These are phyloP conservation scores for Pseudogymnoascus sp. DNA, from an alignment of 2,329 filamentous ascomycete genomes.

Conservation along the genomic window DNA sequence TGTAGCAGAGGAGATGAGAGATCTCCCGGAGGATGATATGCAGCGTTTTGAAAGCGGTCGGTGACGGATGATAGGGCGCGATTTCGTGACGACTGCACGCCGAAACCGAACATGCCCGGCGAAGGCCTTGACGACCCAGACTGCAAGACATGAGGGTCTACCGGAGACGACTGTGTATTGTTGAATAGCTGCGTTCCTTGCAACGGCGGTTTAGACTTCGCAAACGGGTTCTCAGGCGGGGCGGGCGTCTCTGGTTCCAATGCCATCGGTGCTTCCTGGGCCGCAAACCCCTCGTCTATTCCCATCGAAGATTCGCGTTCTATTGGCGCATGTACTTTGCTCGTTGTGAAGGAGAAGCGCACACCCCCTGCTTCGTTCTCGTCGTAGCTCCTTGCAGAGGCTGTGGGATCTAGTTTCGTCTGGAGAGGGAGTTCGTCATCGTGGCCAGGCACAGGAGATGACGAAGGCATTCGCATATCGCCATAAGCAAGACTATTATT, in stretches of 20 bases:
- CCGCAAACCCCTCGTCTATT: background rate
- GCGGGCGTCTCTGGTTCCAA: background rate
- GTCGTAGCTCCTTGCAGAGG: background rate
- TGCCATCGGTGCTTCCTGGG: background rate
- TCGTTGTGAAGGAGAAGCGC: conserved; percentile 1
- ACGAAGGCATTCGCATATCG: background rate
- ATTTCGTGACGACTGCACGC: background rate
- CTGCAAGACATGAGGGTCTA: background rate
- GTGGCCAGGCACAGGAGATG: background rate
- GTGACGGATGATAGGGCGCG: background rate
- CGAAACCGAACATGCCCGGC: conserved; percentile 3
- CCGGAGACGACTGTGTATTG: background rate
- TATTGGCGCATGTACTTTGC: background rate
- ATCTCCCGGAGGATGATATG: background rate
- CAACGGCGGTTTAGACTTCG: background rate
- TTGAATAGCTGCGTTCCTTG: conserved; percentile 1
- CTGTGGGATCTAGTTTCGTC: background rate
- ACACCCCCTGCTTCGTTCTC: background rate
- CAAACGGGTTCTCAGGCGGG: conserved; percentile 6
- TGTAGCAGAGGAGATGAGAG: background rate
- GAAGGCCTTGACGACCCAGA: background rate
- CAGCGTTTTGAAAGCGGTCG: background rate
- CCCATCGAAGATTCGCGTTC: background rate
- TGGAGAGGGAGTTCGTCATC: conserved; percentile 1
- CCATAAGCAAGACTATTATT: conserved; percentile 1